Conservation (phyloP, 345 rosid species). For the Dimocarpus longan region DNA sequence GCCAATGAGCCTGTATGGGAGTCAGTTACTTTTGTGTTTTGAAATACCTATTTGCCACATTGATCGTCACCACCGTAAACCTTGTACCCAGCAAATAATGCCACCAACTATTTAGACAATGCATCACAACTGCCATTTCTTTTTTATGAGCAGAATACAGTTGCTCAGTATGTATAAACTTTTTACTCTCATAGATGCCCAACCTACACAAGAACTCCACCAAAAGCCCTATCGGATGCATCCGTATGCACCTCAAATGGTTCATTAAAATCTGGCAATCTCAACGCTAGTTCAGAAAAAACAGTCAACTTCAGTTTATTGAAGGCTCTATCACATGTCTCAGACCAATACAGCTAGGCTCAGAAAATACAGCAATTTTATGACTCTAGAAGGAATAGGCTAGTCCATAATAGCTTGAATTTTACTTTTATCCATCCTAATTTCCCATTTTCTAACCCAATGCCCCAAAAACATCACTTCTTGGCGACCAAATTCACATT, state of each 20-base stretch:
- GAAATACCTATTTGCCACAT: no score
- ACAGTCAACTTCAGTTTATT: no score
- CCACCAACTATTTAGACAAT: not conserved
- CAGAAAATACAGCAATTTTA: not conserved
- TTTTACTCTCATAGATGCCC: no score
- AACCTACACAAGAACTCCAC: no score
- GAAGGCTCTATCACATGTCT: no score
- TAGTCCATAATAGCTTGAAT: not conserved
- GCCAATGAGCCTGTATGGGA: not conserved
- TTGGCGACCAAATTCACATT: no score
- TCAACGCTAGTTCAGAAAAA: no score
- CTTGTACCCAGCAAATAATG: not conserved
- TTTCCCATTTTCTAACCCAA: not conserved
- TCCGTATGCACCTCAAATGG: no score
- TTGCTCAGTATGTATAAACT: no score
- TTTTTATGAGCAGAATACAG: not conserved
- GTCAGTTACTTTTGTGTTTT: not conserved
- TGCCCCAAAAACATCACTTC: not conserved
- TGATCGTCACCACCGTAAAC: not conserved
- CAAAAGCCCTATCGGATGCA: no score
- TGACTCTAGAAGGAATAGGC: not conserved
- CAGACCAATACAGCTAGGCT: not conserved
- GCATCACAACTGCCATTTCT: not conserved
- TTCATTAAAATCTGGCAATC: no score
- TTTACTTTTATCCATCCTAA: not conserved